Evolutionary conservation across 768 basidiomycete species (phyloP).

Genomic region (Pleurotus tuoliensis): DNA sequence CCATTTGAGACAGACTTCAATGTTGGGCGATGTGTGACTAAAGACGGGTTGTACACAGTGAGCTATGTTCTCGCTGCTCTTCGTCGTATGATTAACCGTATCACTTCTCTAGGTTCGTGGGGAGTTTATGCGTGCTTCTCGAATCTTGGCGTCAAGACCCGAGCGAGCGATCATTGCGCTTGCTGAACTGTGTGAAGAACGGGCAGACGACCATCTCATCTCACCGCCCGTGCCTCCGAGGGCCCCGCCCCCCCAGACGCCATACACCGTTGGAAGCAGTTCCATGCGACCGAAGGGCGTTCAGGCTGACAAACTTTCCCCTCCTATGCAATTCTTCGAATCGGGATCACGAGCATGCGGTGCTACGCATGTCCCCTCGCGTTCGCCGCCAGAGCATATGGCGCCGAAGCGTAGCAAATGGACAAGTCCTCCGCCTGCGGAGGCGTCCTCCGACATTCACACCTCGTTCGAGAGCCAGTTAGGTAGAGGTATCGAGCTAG

Average conservation of each 20-base stretch:
- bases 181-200: constrained; percentile 89
- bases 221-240: constrained; percentile 37
- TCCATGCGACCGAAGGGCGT: constrained; percentile 48
- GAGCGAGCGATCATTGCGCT: constrained; percentile 80
- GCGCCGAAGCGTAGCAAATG: constrained; percentile 76
- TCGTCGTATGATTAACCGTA: constrained; percentile 9
- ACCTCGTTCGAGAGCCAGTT: constrained; percentile 65
- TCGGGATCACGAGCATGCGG: constrained; percentile 28
- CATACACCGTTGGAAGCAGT: constrained; percentile 64
- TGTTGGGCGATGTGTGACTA: constrained; percentile 93
- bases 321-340: constrained; percentile 48
- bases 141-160: constrained; percentile 76
- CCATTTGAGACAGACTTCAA: constrained; percentile 97
- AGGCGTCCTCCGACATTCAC: constrained; percentile 65
- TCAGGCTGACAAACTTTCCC: constrained; percentile 47
- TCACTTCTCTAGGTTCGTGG: constrained; percentile 74
- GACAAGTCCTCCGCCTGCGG: constrained; percentile 82
- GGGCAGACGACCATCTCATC: constrained; percentile 62
- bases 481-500: constrained; percentile 61
- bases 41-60: constrained; percentile 93
- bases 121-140: constrained; percentile 94
- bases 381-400: constrained; percentile 70
- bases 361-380: constrained; percentile 28
- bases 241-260: constrained; percentile 62
- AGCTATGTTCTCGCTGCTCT: constrained; percentile 17